A percentile compares a stretch with the other conserved stretches of the same genome.
These are phyloP conservation scores for Colletotrichum tabaci DNA, from an alignment of 2,329 filamentous ascomycete species.

Conservation along the genomic window DNA sequence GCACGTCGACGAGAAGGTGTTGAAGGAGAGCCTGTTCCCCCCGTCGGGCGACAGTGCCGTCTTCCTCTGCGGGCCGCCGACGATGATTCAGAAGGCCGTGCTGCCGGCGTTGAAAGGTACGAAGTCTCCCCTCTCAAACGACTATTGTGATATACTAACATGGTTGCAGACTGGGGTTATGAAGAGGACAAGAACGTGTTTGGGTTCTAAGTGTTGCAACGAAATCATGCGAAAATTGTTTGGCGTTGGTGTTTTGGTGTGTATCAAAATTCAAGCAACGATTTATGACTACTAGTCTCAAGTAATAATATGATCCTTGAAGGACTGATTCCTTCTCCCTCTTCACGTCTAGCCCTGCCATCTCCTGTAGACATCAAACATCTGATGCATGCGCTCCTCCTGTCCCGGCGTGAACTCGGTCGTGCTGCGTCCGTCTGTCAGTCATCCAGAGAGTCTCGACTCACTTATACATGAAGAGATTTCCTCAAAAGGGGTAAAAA, in stretches of 20 bases:
- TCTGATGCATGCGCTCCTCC: slow-evolving; percentile 36
- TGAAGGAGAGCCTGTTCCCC: slow-evolving; percentile 58
- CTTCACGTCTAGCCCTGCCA: neutral
- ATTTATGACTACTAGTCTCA: too few species aligned
- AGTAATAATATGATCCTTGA: neutral
- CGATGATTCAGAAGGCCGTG: slow-evolving; percentile 66
- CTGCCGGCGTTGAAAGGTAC: slow-evolving; percentile 60
- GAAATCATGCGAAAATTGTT: too few species aligned
- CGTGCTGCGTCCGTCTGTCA: slow-evolving; percentile 16
- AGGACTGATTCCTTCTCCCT: too few species aligned
- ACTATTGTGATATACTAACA: neutral
- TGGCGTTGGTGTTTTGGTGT: neutral
- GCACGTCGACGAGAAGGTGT: slow-evolving; percentile 58
- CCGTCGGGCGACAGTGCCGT: slow-evolving; percentile 58
- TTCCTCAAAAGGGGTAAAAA: neutral
- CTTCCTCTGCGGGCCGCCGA: slow-evolving; percentile 65
- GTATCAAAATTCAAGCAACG: too few species aligned
- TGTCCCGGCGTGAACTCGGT: slow-evolving; percentile 37
- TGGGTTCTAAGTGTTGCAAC: slow-evolving; percentile 51
- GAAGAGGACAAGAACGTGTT: slow-evolving; percentile 61
- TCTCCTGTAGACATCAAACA: slow-evolving; percentile 25
- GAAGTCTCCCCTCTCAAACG: slow-evolving; percentile 2
- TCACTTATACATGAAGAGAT: too few species aligned
- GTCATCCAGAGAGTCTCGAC: neutral
- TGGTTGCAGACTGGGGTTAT: slow-evolving; percentile 56